Percentiles rank a stretch among this genome's conserved stretches.
Conservation (phyloP, 2,329 filamentous ascomycete genomes). For the Fusarium siculi region DNA sequence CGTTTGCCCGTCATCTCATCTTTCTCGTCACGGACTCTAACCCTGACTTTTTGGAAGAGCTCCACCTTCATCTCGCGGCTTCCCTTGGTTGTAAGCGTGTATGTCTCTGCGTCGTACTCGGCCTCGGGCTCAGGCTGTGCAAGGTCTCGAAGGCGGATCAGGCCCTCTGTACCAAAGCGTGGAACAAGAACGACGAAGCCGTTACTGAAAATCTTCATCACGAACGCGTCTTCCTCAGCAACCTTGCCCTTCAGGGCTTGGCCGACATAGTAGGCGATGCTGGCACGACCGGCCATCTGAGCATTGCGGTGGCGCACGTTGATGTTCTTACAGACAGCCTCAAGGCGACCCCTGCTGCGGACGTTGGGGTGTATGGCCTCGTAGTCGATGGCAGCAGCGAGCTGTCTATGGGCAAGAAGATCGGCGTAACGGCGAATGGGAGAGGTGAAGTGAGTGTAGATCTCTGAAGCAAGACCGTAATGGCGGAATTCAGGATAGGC, state of each 20-base stretch:
- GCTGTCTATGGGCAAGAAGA: constrained; percentile 90
- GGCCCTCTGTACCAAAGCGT: constrained; percentile 91
- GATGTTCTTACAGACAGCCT: constrained; percentile 97
- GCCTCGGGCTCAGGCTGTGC: constrained; percentile 81
- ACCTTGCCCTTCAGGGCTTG: constrained; percentile 86
- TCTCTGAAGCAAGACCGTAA: constrained; percentile 94
- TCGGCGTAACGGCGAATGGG: constrained; percentile 99
- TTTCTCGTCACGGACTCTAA: constrained; percentile 90
- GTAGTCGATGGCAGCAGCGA: constrained; percentile 95
- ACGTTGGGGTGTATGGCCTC: constrained; percentile 84
- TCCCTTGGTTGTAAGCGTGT: constrained; percentile 73
- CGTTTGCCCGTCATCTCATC: constrained; percentile 97
- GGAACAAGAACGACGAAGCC: constrained; percentile 97
- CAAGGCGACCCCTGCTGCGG: constrained; percentile 84
- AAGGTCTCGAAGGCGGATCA: constrained; percentile 88
- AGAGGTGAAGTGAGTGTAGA: constrained; percentile 98
- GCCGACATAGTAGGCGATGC: constrained; percentile 97
- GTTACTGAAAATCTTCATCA: constrained; percentile 98
- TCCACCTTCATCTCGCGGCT: constrained; percentile 72
- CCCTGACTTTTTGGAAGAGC: constrained; percentile 90
- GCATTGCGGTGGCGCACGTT: constrained; percentile 97
- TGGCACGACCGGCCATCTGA: constrained; percentile 92
- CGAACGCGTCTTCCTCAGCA: constrained; percentile 88
- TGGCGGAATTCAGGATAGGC: constrained; percentile 95
- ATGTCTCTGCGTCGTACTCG: constrained; percentile 86